These are phyloP conservation scores for Prunus davidiana DNA, from an alignment of 306 rosid genomes.

Conservation along the genomic window DNA sequence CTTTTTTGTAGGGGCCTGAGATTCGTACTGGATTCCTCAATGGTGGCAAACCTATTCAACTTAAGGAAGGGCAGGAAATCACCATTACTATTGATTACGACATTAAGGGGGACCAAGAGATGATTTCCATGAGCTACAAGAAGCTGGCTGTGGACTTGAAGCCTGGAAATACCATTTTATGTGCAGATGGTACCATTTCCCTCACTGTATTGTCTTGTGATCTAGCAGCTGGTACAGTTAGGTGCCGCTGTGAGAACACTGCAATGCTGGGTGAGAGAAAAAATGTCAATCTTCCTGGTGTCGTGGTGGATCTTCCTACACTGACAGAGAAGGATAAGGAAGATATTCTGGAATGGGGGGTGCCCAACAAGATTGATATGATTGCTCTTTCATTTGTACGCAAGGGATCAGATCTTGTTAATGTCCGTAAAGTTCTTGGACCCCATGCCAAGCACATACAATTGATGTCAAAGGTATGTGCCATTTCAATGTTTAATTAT, in stretches of 20 bases:
- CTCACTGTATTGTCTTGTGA: slow-evolving; percentile 79
- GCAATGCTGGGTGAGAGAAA: slow-evolving; percentile 90
- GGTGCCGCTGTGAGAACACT: slow-evolving; percentile 83
- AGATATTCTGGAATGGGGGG: slow-evolving; percentile 92
- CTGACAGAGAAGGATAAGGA: slow-evolving; percentile 92
- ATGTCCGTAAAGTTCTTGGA: slow-evolving; percentile 86
- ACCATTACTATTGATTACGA: slow-evolving; percentile 73
- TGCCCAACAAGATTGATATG: slow-evolving; percentile 92
- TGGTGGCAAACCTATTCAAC: slow-evolving; percentile 83
- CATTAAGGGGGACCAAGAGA: slow-evolving; percentile 66
- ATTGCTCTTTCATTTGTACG: slow-evolving; percentile 98
- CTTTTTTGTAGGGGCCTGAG: slow-evolving; percentile 76
- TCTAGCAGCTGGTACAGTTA: slow-evolving; percentile 56
- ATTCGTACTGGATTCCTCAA: slow-evolving; percentile 88
- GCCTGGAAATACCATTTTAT: slow-evolving; percentile 78
- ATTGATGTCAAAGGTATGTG: slow-evolving; percentile 85
- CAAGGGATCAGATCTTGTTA: slow-evolving; percentile 90
- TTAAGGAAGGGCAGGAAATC: slow-evolving; percentile 90
- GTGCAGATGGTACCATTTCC: slow-evolving; percentile 93
- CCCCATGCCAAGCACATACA: slow-evolving; percentile 70
- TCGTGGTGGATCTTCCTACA: slow-evolving; percentile 96
- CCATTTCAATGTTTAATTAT: slow-evolving; percentile 6
- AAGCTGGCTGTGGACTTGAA: slow-evolving; percentile 78
- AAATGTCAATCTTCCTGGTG: slow-evolving; percentile 95
- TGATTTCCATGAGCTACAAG: slow-evolving; percentile 89